Conservation (phyloP, 352 stramenopile genomes). For the Phytophthora tubulina region DNA sequence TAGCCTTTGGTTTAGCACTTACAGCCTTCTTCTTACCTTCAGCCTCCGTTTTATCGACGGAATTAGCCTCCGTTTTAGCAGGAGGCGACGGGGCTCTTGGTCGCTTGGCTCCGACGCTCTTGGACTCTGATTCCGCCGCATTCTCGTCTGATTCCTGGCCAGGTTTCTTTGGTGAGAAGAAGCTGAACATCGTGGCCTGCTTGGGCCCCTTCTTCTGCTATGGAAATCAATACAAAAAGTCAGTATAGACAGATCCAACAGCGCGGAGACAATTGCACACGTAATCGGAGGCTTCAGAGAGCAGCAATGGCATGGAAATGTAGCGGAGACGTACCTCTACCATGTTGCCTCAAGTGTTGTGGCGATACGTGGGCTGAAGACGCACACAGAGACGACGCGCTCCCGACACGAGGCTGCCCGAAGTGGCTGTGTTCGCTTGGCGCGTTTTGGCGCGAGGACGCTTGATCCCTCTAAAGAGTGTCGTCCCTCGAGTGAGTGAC, state of each 20-base stretch:
- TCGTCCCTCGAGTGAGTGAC: conserved; percentile 8
- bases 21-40: conserved; percentile 16
- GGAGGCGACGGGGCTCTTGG: conserved; percentile 4
- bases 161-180: conserved; percentile 74
- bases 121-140: conserved; percentile 16
- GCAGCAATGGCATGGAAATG: neutral
- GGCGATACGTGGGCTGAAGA: neutral
- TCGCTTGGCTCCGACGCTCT: conserved; percentile 32
- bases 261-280: neutral
- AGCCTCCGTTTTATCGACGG: conserved; percentile 17
- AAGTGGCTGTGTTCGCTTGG: conserved; percentile 24
- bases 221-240: conserved; percentile 19
- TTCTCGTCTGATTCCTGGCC: conserved; percentile 30
- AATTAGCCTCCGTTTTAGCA: conserved; percentile 25
- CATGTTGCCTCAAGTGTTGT: conserved; percentile 13
- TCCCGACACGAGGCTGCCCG: conserved; percentile 8
- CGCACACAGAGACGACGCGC: conserved; percentile 7
- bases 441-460: conserved; percentile 24
- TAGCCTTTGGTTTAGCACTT: conserved; percentile 23
- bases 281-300: neutral
- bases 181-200: conserved; percentile 79
- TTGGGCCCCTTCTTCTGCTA: conserved; percentile 64
- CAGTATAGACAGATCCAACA: conserved; percentile 10
- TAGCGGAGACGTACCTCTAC: conserved; percentile 31
- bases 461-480: conserved; percentile 18